Conservation (phyloP, 768 basidiomycete genomes). For the Auricularia cornea region DNA sequence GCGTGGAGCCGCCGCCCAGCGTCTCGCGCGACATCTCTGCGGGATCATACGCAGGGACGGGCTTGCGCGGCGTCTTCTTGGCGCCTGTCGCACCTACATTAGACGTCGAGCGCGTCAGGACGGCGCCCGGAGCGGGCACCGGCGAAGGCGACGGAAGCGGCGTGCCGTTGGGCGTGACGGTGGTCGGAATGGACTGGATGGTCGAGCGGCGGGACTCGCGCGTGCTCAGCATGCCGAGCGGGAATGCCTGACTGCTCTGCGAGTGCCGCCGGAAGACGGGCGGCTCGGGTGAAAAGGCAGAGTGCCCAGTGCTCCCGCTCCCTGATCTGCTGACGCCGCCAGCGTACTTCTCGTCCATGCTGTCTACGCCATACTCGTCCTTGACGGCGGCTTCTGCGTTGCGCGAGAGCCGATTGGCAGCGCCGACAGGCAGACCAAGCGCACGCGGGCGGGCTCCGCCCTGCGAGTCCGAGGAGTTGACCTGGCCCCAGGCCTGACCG, state of each 20-base stretch:
- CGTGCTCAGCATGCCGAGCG: not conserved
- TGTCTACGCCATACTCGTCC: not conserved
- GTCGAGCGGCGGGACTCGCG: not conserved
- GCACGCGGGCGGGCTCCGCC: not conserved
- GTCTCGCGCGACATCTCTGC: constrained; percentile 9
- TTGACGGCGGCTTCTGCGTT: not conserved
- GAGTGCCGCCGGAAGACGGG: not conserved
- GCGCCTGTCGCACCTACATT: not conserved
- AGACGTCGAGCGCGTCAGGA: not conserved
- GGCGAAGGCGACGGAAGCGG: not conserved
- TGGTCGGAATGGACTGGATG: not conserved
- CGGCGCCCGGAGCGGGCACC: not conserved
- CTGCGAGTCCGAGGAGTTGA: not conserved
- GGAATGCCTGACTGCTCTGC: not conserved
- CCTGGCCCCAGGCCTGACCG: not conserved
- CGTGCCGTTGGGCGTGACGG: not conserved
- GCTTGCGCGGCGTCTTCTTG: constrained; percentile 35
- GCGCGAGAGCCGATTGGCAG: not conserved
- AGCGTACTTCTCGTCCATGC: not conserved
- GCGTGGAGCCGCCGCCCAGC: not conserved
- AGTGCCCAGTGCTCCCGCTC: not conserved
- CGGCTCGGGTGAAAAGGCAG: not conserved
- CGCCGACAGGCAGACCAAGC: not conserved
- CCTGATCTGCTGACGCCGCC: not conserved
- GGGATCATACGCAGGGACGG: constrained; percentile 46